phyloP scores from a whole-genome alignment of 805 yeast genomes.

The Yamadazyma paraphyllophila region DNA sequence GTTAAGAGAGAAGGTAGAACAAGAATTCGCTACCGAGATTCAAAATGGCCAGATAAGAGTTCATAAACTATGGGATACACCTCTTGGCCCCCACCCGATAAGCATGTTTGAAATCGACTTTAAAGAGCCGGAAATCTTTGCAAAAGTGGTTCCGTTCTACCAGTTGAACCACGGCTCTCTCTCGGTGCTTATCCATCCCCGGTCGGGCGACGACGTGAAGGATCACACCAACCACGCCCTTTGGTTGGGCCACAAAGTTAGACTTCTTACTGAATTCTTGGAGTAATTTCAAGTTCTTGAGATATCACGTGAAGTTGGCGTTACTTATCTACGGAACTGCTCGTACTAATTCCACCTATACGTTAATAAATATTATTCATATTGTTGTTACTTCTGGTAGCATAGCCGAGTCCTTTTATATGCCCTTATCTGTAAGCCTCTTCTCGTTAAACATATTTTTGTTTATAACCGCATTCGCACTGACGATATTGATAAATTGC shows the following conservation, averaged over 20 bases:
- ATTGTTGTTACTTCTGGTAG: no score
- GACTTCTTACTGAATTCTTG: slow-evolving; percentile 19
- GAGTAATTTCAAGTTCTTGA: not conserved
- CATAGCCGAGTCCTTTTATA: no score
- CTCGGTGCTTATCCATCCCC: slow-evolving; percentile 56
- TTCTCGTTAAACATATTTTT: not conserved
- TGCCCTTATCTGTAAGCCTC: no score
- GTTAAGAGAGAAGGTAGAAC: slow-evolving; percentile 38
- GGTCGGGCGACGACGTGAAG: slow-evolving; percentile 32
- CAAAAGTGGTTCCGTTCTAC: slow-evolving; percentile 47
- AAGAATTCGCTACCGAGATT: slow-evolving; percentile 43
- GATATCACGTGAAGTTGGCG: not conserved
- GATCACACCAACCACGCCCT: slow-evolving; percentile 57
- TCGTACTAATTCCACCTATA: no score
- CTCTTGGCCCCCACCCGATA: slow-evolving; percentile 59
- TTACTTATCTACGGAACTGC: not conserved
- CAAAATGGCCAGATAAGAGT: slow-evolving; percentile 41
- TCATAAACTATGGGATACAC: slow-evolving; percentile 44
- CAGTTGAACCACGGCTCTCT: slow-evolving; percentile 52
- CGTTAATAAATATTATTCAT: no score
- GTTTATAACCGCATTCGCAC: not conserved
- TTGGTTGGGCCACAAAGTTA: slow-evolving; percentile 52
- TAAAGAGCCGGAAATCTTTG: slow-evolving; percentile 43
- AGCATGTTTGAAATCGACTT: slow-evolving; percentile 61
- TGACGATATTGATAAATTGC: not conserved